These are phyloP conservation scores for Lentinula lateritia DNA, from an alignment of 768 basidiomycete species.

Conservation along the genomic window DNA sequence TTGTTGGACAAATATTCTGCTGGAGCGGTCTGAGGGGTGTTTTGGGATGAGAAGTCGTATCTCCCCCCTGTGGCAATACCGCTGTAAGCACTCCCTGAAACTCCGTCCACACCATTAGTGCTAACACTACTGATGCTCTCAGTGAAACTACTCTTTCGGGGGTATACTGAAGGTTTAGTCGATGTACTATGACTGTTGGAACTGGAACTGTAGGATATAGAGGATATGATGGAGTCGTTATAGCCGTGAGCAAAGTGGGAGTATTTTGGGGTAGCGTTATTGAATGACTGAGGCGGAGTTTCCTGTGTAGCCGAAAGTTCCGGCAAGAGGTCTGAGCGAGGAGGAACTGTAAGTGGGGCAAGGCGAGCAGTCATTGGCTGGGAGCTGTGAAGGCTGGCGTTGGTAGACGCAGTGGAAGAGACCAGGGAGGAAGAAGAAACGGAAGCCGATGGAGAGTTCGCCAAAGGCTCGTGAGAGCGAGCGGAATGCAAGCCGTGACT, in stretches of 20 bases:
- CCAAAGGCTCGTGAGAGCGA: slow-evolving; percentile 36
- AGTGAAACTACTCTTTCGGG: slow-evolving; percentile 32
- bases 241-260: slow-evolving; percentile 8
- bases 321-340: slow-evolving; percentile 29
- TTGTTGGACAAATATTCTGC: slow-evolving; percentile 5
- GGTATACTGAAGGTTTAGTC: slow-evolving; percentile 8
- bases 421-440: slow-evolving; percentile 18
- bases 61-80: background rate
- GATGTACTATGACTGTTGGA: slow-evolving; percentile 7
- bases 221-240: slow-evolving; percentile 9
- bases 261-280: slow-evolving; percentile 3
- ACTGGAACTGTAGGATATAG: slow-evolving; percentile 4
- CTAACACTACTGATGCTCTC: slow-evolving; percentile 27
- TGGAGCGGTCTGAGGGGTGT: slow-evolving; percentile 7
- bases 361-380: slow-evolving; percentile 26
- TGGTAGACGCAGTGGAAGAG: slow-evolving; percentile 19
- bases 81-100: slow-evolving; percentile 10
- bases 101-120: slow-evolving; percentile 16
- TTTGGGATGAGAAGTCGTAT: background rate
- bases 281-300: slow-evolving; percentile 19
- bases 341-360: slow-evolving; percentile 34
- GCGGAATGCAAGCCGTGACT: slow-evolving; percentile 28
- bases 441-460: slow-evolving; percentile 13
- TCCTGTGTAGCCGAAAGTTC: slow-evolving; percentile 25
- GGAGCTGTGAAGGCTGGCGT: slow-evolving; percentile 10